A percentile compares a stretch with the other conserved stretches of the same genome.
These are phyloP conservation scores for Sonneratia alba DNA, from an alignment of 345 rosid genomes.

Conservation along the genomic window DNA sequence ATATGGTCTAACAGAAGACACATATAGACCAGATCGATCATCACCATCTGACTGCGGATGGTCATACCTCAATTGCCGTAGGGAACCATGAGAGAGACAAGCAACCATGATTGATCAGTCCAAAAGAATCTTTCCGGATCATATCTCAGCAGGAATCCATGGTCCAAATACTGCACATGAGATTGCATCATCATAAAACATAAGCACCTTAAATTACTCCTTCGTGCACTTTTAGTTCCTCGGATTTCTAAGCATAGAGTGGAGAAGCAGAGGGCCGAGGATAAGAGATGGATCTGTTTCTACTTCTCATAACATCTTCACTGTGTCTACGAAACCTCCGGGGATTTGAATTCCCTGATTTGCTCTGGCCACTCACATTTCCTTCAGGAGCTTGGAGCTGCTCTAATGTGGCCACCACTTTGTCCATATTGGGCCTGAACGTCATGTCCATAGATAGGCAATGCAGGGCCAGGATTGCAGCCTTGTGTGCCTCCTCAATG, in stretches of 20 bases:
- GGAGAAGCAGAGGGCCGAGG: conserved; percentile 75
- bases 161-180: not conserved
- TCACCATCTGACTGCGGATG: not conserved
- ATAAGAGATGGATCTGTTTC: conserved; percentile 29
- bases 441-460: conserved; percentile 57
- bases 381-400: conserved; percentile 38
- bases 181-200: too few relatives aligned
- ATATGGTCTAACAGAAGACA: not conserved
- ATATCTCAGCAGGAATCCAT: not conserved
- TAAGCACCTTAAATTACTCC: not conserved
- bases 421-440: conserved; percentile 73
- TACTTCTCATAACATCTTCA: conserved; percentile 35
- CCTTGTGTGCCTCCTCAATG: conserved; percentile 54
- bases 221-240: not conserved
- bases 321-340: conserved; percentile 51
- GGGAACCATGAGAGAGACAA: too few relatives aligned
- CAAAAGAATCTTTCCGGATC: not conserved
- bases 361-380: conserved; percentile 18
- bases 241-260: conserved; percentile 30
- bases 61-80: too few relatives aligned
- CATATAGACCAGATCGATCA: not conserved
- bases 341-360: conserved; percentile 2
- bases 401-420: conserved; percentile 58
- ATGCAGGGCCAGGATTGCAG: conserved; percentile 51
- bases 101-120: too few relatives aligned